Evolutionary conservation across 441 rosid species (phyloP).

Genomic region (Caryocar brasiliense): DNA sequence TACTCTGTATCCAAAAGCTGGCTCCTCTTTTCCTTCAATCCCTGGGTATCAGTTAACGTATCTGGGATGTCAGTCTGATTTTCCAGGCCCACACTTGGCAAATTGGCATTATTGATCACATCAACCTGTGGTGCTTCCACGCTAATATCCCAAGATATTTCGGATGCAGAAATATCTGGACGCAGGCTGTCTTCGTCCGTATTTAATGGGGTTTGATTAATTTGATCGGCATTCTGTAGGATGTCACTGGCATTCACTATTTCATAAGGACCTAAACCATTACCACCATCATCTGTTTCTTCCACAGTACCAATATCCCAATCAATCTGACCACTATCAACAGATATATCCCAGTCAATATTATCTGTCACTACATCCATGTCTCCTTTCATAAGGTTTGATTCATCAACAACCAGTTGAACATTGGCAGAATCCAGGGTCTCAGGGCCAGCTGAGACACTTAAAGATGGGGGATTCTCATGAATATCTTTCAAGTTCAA

Average conservation of each 20-base stretch:
- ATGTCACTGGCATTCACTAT: constrained; percentile 75
- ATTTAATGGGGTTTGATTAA: constrained; percentile 20
- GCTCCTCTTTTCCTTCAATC: constrained; percentile 53
- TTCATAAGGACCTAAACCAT: constrained; percentile 89
- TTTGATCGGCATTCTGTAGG: constrained; percentile 30
- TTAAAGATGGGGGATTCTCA: constrained; percentile 68
- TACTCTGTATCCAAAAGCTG: constrained; percentile 82
- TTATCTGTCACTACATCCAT: constrained; percentile 39
- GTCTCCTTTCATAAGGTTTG: constrained; percentile 25
- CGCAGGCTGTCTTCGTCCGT: constrained; percentile 30
- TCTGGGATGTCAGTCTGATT: constrained; percentile 31
- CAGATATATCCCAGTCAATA: constrained; percentile 92
- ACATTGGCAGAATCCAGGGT: constrained; percentile 31
- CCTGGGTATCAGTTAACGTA: constrained; percentile 27
- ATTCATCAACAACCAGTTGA: constrained; percentile 30
- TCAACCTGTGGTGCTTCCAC: constrained; percentile 85
- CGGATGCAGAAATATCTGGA: constrained; percentile 45
- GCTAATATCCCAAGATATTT: constrained; percentile 82
- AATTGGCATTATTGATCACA: constrained; percentile 37
- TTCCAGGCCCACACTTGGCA: constrained; percentile 27
- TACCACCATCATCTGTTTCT: constrained; percentile 61
- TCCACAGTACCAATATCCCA: constrained; percentile 88
- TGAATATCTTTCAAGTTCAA: constrained; percentile 56
- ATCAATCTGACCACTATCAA: constrained; percentile 70
- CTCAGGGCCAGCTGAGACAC: constrained; percentile 50